phyloP scores from a whole-genome alignment of 805 yeast species.

The Starmerella khaoyaiensis region DNA sequence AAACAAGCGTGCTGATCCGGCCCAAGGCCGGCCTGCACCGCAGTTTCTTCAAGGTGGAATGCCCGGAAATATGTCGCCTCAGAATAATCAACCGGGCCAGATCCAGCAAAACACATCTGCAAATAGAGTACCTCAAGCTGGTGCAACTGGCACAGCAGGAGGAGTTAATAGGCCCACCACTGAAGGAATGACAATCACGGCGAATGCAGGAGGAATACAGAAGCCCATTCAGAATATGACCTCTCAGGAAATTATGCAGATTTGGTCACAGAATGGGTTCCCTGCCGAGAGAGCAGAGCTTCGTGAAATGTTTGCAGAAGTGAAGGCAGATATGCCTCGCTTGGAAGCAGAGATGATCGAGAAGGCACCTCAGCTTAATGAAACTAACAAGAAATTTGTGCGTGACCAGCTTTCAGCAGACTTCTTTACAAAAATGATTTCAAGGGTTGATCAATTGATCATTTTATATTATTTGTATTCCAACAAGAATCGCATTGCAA shows the following conservation, averaged over 20 bases:
- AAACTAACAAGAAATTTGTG: constrained; percentile 50
- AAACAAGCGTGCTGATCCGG: constrained; percentile 7
- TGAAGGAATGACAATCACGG: neutral
- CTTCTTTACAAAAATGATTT: constrained; percentile 37
- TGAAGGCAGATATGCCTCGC: constrained; percentile 42
- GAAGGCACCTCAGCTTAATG: constrained; percentile 46
- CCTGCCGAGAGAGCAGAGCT: constrained; percentile 42
- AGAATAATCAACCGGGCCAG: too few species aligned
- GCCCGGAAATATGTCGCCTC: too few species aligned
- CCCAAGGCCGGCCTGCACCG: constrained; percentile 8
- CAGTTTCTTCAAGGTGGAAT: too few species aligned
- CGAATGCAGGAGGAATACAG: neutral
- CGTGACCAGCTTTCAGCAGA: constrained; percentile 36
- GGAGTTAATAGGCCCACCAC: neutral
- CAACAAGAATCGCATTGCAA: constrained; percentile 52
- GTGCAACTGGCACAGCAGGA: constrained; percentile 1
- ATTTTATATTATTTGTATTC: constrained; percentile 70
- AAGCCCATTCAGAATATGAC: constrained; percentile 12
- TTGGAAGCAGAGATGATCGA: constrained; percentile 42
- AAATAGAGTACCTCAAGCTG: constrained; percentile 3
- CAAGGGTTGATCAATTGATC: constrained; percentile 59
- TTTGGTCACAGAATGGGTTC: constrained; percentile 39
- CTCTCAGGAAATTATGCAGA: constrained; percentile 10
- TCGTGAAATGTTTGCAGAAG: constrained; percentile 54
- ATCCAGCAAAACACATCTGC: constrained; percentile 1